A percentile compares a stretch with the other conserved stretches of the same genome.
These are phyloP conservation scores for Paracamarosporium sp. DNA, from an alignment of 2,329 filamentous ascomycete species.

Conservation along the genomic window DNA sequence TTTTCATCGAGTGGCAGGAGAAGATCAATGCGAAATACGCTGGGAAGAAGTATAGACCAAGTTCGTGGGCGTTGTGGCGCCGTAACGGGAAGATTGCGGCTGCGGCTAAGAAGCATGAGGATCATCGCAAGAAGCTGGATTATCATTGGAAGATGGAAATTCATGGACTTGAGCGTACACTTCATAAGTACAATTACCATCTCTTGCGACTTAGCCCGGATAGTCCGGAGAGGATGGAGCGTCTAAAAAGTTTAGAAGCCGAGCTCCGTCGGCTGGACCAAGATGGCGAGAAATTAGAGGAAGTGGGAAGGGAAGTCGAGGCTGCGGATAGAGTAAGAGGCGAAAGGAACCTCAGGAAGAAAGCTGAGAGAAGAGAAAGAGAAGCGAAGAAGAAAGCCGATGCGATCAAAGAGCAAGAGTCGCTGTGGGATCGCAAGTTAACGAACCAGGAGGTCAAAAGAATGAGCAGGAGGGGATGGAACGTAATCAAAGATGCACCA, in stretches of 20 bases:
- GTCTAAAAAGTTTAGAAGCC: background rate
- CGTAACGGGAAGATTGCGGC: slow-evolving; percentile 8
- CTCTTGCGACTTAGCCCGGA: background rate
- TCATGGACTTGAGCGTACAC: background rate
- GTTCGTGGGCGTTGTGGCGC: slow-evolving; percentile 4
- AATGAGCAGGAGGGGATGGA: no score
- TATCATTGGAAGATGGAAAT: background rate
- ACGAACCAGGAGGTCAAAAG: no score
- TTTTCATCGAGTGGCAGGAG: background rate
- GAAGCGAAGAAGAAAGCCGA: background rate
- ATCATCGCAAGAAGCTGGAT: background rate
- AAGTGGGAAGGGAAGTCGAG: background rate
- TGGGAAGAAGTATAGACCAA: background rate
- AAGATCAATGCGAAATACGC: no score
- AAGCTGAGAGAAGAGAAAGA: background rate
- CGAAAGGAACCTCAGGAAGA: background rate
- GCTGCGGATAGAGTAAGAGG: background rate
- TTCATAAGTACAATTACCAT: slow-evolving; percentile 3
- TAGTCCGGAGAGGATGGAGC: background rate
- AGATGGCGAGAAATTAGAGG: background rate
- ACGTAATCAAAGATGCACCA: no score
- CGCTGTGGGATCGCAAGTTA: no score
- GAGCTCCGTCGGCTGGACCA: background rate
- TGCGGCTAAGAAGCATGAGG: background rate
- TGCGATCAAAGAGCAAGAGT: no score